Conservation (phyloP, 129 eudicot species). For the Arctium lappa region DNA sequence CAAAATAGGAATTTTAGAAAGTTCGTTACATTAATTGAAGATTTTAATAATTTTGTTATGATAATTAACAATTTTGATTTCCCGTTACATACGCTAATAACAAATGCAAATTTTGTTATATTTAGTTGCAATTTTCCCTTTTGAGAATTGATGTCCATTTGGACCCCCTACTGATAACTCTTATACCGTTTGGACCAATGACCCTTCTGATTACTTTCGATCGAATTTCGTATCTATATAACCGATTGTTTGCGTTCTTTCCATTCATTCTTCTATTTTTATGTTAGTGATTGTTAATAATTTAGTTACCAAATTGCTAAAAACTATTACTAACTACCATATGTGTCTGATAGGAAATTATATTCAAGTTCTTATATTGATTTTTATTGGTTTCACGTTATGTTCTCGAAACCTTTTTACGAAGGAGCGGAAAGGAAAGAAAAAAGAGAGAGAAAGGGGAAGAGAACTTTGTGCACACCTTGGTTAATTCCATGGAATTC, state of each 20-base stretch:
- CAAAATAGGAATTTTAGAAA: no score
- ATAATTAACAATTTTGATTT: no score
- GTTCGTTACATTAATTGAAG: no score
- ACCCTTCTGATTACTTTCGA: no score
- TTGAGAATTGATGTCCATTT: neutral
- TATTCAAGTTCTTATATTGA: neutral
- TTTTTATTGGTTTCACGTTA: neutral
- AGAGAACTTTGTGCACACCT: neutral
- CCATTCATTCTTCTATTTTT: neutral
- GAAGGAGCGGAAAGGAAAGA: neutral
- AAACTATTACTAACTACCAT: no score
- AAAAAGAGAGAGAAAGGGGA: neutral
- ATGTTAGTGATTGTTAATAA: neutral
- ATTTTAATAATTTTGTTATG: no score
- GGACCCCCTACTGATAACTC: no score
- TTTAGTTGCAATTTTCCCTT: no score
- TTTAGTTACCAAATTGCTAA: neutral
- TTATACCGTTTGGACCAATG: no score
- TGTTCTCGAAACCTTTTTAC: neutral
- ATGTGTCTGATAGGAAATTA: no score
- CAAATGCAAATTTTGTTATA: no score
- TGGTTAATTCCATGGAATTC: neutral
- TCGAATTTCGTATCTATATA: neutral
- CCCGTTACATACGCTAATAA: no score
- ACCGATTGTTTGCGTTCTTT: neutral